Evolutionary conservation across 2,329 filamentous ascomycete species (phyloP), one percentile per base, ranked within the genome.

Genomic region (Hysterium pulicare): DNA sequence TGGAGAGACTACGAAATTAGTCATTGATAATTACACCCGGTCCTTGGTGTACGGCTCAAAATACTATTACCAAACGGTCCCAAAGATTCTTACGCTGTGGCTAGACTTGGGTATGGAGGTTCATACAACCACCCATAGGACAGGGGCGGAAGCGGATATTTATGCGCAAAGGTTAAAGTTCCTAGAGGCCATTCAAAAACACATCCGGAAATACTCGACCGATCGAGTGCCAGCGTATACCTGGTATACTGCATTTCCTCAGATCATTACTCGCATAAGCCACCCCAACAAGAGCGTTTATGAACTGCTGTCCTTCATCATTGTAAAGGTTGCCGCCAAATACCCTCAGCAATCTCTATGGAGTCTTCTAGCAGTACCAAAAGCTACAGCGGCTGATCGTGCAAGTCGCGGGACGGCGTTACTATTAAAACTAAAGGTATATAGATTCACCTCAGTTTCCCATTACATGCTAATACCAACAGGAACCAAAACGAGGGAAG

Each of bases 221-320:
- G 67, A 75, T 17, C 77, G 82, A 4, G 73, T 90, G 46, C 86
- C 87, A 2, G 79, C 85, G 1, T 90, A 86, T 56, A 79, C 89
- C 23, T 90, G 89, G 65, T 91, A 90, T 61, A 86, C 84, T 1
- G 82, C 91, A 5, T 74, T 99, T 32, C 87, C 93, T 4, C 93
- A 98, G 67, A 86, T 98, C 48, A 87, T 98, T 43, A 93, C 91
- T n/a, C 84, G 93, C 23, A 96, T 99, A 56, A 87, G 87, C 34
- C 93, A 98, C 68, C 82, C 85, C 1, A 87, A 95, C 62, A 67
- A 67, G 3, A 79, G 82, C 1, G 89, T 95, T 2, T 94, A 88
- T 67, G 81, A 84, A 45, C 73, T 87, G 8, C 71, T 99, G 5
- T 81, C 84, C 40, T 77, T 78, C 24, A 91, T 97, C 51, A 90